Evolutionary conservation across 2,329 filamentous ascomycete genomes (phyloP), one percentile per base, ranked within the genome.

Genomic region (Aschersonia sp.): DNA sequence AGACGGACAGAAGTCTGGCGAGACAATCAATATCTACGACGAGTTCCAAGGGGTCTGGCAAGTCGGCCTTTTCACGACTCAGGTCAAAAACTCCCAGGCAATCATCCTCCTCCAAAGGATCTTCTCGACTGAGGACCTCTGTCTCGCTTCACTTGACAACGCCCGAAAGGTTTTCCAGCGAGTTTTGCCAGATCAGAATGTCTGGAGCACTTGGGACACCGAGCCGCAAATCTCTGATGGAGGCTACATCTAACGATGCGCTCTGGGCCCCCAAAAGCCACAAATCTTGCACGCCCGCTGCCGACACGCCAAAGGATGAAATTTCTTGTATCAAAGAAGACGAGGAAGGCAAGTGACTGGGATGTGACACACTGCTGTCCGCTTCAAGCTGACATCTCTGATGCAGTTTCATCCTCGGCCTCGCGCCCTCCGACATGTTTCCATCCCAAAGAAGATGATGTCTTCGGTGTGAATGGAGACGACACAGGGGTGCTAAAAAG

Each of bases 11-110:
- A 45, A 47, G 9, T 31, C 43, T 40, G 20, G 32, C 47, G 12
- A 44, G 48, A 42, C 40, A 46, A 30, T 51, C 50, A 7, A n/a
- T 49, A 7, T 51, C 50, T 12, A 51, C 50, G 20, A 49, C 50
- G 7, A 51, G 47, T 9, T 49, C 45, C 41, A 49, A 47, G 31
- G 31, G 31, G 6, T 51, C 50, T 31, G 20, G n/a, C 35, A 38
- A 44, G 9, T 45, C 50, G 9, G 38, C 47, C 5, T 31, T 51
- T 12, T 51, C 56, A 58, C 44, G 67, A 67, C 50, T 63, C 59
- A 29, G 56, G 58, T 30, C 41, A 47, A 40, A 64, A 53, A 32
- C 49, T 3, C 12, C n/a, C 29, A 48, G 45, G 29, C 31, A 48
- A n/a, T 48, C 49, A 7, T 43, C 47, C n/a, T 47, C 49, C 20